Evolutionary conservation across 352 stramenopile species (phyloP), one percentile per base, ranked within the genome.

Genomic region (Globisporangium takayamanum): DNA sequence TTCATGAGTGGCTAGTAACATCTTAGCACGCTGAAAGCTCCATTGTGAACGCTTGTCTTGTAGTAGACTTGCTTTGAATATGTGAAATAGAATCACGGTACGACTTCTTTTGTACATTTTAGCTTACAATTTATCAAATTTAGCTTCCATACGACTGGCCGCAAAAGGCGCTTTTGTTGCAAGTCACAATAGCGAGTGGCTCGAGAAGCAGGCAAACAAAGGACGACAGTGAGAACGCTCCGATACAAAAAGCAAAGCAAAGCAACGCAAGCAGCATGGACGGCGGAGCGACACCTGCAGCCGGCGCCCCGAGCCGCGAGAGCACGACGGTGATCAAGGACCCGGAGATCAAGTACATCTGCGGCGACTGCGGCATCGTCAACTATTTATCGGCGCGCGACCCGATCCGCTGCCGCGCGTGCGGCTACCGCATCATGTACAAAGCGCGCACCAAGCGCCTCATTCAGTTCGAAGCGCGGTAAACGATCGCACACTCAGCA

Each of bases 341-440:
- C 74, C 82, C 83, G 37, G 85, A 94, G 67, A 94, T 98, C 63
- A 97, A 98, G 76, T 99, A 99, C 82, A 95, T 97, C 70, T 99
- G 96, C 68, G 96, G 96, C 30, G 96, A 99, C 83, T 99, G 96
- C 71, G 94, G 93, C 48, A 94, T 96, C 60, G 78, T 94, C 56
- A 98, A 98, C 76, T 87, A 97, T 62, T 90, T 99, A 67, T 97
- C 96, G 64, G 91, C 91, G 52, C 88, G 91, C 59, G 96, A 99
- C 78, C 91, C 93, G 26, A 97, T 99, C 59, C 88, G 94, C 57
- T 99, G 96, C 76, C 89, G 94, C 59, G 91, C 96, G 50, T 99
- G 96, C 70, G 94, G 94, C 54, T 98, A 98, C 80, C 88, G 96
- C 60, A 98, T 99, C 81, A 93, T 99, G 71, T 99, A 99, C 88